Percentiles rank a stretch among this genome's conserved stretches.
Conservation (phyloP, 2,329 filamentous ascomycete genomes). For the Monilinia fructicola region DNA sequence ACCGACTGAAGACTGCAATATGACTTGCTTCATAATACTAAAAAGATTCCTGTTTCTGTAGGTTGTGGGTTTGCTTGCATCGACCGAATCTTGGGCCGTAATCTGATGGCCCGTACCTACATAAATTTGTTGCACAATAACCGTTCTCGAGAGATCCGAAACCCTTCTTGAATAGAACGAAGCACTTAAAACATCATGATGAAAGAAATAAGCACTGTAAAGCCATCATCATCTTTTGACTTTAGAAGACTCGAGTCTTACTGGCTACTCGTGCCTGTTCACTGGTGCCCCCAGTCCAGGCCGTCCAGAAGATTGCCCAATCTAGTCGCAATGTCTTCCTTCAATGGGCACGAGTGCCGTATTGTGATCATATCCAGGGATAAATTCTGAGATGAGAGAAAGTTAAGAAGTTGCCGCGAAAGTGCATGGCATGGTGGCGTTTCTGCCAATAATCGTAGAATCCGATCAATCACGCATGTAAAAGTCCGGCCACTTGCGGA, state of each 20-base stretch:
- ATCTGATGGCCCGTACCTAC: constrained; percentile 3
- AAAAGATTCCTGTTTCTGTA: constrained; percentile 10
- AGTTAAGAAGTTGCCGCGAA: constrained; percentile 21
- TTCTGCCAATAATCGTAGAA: constrained; percentile 23
- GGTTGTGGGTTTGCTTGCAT: constrained; percentile 12
- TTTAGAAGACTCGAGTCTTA: constrained; percentile 6
- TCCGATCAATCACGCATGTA: constrained; percentile 25
- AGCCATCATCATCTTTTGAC: constrained; percentile 9
- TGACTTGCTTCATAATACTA: constrained; percentile 3
- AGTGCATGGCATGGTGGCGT: constrained; percentile 24
- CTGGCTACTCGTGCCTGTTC: constrained; percentile 1
- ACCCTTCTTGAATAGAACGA: constrained; percentile 3
- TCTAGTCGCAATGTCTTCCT: constrained; percentile 4
- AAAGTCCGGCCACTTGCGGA: constrained; percentile 24
- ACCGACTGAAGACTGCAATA: constrained; percentile 21
- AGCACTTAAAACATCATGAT: background rate
- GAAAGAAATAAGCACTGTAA: background rate
- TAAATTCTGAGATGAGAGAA: constrained; percentile 1
- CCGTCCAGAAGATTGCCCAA: constrained; percentile 8
- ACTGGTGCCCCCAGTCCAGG: background rate
- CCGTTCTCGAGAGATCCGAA: constrained; percentile 5
- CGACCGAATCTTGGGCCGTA: constrained; percentile 9
- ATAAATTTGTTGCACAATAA: constrained; percentile 14
- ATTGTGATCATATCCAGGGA: background rate
- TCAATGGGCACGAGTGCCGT: background rate